Evolutionary conservation across 441 rosid species (phyloP), one percentile per base, ranked within the genome.

Genomic region (Gossypium armourianum): DNA sequence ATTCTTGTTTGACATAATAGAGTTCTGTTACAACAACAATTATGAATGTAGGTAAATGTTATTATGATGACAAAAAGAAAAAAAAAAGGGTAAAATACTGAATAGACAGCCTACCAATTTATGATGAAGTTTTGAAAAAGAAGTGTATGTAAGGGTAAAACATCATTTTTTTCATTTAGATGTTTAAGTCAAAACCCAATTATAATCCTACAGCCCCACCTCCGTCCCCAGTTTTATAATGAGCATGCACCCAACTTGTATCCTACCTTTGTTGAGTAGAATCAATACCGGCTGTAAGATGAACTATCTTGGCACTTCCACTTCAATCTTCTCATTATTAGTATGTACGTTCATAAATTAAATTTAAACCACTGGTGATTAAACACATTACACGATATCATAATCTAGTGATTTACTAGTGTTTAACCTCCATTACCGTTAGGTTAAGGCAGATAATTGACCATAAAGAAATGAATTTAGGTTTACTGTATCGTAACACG

Each of bases 231-330:
- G 3, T 21, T n/a, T 6, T 43, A 47, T 21, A 65, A 47, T 65
- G 55, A 21, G 12, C 9, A 21, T 6, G 15, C 2, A 65, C 3
- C 20, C 0, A 45, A 13, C 43, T 12, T 24, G 52, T 54, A 45
- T 56, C 58, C 19, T 20, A 62, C 45, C 45, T 40, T 73, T 67
- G 74, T 73, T 64, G 26, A 0, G 28, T 47, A 54, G 68, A 69
- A 50, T 20, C 66, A 10, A 32, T 40, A 47, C 63, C 71, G 32
- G 49, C 7, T 43, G 68, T 67, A 23, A 36, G 67, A 7, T 49
- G 56, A 62, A 21, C 61, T 17, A 47, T 57, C 45, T 9, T 70
- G 55, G 68, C 56, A 13, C 36, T 21, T 10, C 32, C 19, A 58
- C 10, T 26, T 58, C 63, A 58, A 24, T 26, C 19, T 24, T 58